These are phyloP conservation scores for Penicillium odoratum DNA, from an alignment of 495 filamentous ascomycete species.

Conservation along the genomic window DNA sequence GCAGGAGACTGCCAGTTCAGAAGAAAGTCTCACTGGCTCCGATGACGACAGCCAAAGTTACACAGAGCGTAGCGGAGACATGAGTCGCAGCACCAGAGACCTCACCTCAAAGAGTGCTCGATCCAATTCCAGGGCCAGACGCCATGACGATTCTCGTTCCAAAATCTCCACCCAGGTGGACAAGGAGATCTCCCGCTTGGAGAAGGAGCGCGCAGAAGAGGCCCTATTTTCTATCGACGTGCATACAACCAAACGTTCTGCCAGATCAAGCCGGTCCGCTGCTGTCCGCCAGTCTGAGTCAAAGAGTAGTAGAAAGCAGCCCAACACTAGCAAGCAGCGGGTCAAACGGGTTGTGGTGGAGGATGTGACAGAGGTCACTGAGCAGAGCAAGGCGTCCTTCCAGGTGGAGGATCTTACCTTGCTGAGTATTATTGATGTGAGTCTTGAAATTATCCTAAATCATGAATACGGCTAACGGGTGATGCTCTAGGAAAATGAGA, in stretches of 20 bases:
- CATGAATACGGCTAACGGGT: conserved; percentile 3
- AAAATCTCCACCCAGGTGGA: conserved; percentile 43
- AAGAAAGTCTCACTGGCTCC: conserved; percentile 26
- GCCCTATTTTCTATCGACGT: conserved; percentile 45
- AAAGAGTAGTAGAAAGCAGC: conserved; percentile 29
- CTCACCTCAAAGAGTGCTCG: conserved; percentile 35
- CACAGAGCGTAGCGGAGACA: conserved; percentile 35
- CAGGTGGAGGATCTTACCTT: conserved; percentile 42
- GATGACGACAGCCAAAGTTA: conserved; percentile 39
- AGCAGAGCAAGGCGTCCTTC: conserved; percentile 34
- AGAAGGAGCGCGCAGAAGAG: conserved; percentile 48
- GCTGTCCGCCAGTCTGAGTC: conserved; percentile 21
- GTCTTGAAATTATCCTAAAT: neutral
- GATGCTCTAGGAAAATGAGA: conserved; percentile 40
- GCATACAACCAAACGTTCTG: conserved; percentile 27
- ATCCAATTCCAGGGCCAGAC: conserved; percentile 30
- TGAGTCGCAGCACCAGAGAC: conserved; percentile 37
- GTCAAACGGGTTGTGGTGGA: conserved; percentile 47
- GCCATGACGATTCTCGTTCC: conserved; percentile 34
- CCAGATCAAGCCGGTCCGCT: conserved; percentile 23
- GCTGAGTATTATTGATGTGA: conserved; percentile 50
- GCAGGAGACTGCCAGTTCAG: conserved; percentile 34
- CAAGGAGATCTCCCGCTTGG: conserved; percentile 44
- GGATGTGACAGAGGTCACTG: conserved; percentile 39
- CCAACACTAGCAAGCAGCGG: conserved; percentile 47